Evolutionary conservation across 768 basidiomycete genomes (phyloP), one percentile per base, ranked within the genome.

Genomic region (Lepiota subincarnata): DNA sequence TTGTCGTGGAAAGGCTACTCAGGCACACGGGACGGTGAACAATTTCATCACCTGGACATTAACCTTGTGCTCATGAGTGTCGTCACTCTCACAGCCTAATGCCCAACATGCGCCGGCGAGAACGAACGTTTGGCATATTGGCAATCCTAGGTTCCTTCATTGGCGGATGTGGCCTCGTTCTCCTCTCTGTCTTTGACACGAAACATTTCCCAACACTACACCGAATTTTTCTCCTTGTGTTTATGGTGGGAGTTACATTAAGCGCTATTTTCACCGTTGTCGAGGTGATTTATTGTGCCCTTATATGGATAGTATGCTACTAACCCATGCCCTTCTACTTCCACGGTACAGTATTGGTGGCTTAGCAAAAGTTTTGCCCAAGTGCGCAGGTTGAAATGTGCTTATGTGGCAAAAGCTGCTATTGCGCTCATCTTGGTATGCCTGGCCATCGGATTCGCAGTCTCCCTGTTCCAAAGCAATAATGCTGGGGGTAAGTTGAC

Each of bases 101-200:
- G 47, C 78, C 83, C 0, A 74, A 79, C 48, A 76, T 83, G 77
- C 79, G 78, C 22, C 74, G 60, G 22, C 67, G 82, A 39, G 87
- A 90, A 64, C 72, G 69, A 12, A 69, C 79, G 2, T 72, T 87
- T 35, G 73, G 78, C 13, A 62, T 62, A 40, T 70, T 89, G n/a
- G 80, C 89, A 6, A 76, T 87, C 26, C 50, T 81, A 14, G 80
- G 83, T 10, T 75, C 85, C 1, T 66, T 82, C 55, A 71, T 87
- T 26, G 87, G 86, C 14, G 86, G 82, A 38, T 55, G 60, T 1
- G 88, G 86, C 0, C 78, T 91, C 44, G 80, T 84, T 47, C 70
- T 89, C 1, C 76, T 92, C 1, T 83, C 87, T 4, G 70, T 87
- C 2, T 86, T 89, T 62, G 89, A 92, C 63, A 86, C 85, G 0